Base-by-base conservation (phyloP, 371 early-diverging fungal species). In the Mucor piriformis region DNA sequence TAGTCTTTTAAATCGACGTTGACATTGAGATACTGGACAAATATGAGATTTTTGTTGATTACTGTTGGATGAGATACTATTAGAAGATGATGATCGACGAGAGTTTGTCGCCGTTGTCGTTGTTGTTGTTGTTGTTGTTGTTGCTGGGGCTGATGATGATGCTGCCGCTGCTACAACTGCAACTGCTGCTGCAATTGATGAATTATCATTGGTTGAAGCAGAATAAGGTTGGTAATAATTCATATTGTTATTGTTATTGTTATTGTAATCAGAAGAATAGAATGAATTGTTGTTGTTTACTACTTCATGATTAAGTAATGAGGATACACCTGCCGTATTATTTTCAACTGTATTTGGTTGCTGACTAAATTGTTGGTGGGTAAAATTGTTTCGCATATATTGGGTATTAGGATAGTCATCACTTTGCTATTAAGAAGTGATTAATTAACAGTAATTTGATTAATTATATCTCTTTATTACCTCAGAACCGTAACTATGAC, bases 1-100 rank as follows among this genome's bases (percentile, higher is more conserved):
- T 47, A 87, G 76, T 21, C 95, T 83, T 70, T 94, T 95, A 64
- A 88, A 88, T 12, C 77, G 64, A 33, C 82, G 74, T 27, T 82
- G 82, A 52, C 88, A 88, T 38, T 78, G 77, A 23, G 76, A 59
- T 3, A 82, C 66, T 11, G 72, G 71, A 40, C 88, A 87, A 0
- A 79, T 67, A 50, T 85, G 83, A 0, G 77, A 52, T 44, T 77
- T 77, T 10, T 64, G 64, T 24, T 73, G 63, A 2, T 20, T 38
- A 18, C 32, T 23, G 47, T 34, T 64, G 4, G 49, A 37, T 11
- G 61, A 54, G 13, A 56, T n/a, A 29, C 29, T 29, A 29, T 29
- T 29, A 1, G 29, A 29, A 6, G 40, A 38, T 16, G 62, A 46
- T 32, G 57, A 56, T 18, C 27, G 18, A 50, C 57, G 35, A 3